A percentile compares a stretch with the other conserved stretches of the same genome.
These are phyloP conservation scores for Colletotrichum sp. DNA, from an alignment of 2,329 filamentous ascomycete genomes.

Conservation along the genomic window DNA sequence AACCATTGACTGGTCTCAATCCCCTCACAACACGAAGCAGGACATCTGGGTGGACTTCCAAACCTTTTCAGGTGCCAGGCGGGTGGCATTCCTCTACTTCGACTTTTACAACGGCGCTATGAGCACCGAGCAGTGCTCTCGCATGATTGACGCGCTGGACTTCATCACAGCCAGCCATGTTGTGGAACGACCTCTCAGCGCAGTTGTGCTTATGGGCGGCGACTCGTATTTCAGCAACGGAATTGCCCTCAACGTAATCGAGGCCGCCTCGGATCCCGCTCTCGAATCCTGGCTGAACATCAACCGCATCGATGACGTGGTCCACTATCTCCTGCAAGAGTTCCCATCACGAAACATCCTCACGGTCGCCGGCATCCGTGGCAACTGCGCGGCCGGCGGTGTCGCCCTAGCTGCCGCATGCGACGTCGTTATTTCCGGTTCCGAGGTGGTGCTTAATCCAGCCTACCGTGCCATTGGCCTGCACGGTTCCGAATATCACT, in stretches of 20 bases:
- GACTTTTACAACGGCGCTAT: slow-evolving; percentile 50
- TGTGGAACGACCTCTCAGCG: slow-evolving; percentile 31
- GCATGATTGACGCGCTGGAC: slow-evolving; percentile 38
- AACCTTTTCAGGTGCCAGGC: slow-evolving; percentile 25
- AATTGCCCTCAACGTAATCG: slow-evolving; percentile 48
- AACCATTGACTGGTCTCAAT: slow-evolving; percentile 31
- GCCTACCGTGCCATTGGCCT: slow-evolving; percentile 41
- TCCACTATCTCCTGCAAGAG: slow-evolving; percentile 40
- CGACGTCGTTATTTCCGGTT: slow-evolving; percentile 39
- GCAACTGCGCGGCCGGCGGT: slow-evolving; percentile 47
- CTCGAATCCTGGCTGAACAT: slow-evolving; percentile 47
- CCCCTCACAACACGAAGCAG: slow-evolving; percentile 36
- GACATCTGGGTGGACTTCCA: slow-evolving; percentile 44
- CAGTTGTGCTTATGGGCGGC: slow-evolving; percentile 44
- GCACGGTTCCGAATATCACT: slow-evolving; percentile 46
- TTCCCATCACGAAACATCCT: slow-evolving; percentile 37
- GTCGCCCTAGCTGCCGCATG: slow-evolving; percentile 44
- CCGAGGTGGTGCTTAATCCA: slow-evolving; percentile 44
- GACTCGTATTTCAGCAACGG: slow-evolving; percentile 46
- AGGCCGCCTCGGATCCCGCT: slow-evolving; percentile 38
- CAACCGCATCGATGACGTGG: slow-evolving; percentile 47
- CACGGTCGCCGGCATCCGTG: slow-evolving; percentile 42
- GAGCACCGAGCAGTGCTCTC: slow-evolving; percentile 41
- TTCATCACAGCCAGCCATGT: slow-evolving; percentile 35
- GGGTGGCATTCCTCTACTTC: slow-evolving; percentile 43